phyloP scores from a whole-genome alignment of 179 eudicot species.

The Sideroxylon spinosum region DNA sequence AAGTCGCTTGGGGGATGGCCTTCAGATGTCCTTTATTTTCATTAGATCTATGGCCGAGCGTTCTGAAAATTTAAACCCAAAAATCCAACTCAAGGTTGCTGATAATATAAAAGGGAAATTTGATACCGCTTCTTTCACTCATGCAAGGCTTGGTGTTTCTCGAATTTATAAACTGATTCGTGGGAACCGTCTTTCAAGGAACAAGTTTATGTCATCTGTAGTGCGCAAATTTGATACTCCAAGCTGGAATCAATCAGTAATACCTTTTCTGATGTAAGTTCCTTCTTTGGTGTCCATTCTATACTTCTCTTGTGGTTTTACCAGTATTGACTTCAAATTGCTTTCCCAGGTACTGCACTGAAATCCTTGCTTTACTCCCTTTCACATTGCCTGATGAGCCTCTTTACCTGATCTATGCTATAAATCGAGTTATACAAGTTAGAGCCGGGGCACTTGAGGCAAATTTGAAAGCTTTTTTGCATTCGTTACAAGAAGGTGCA shows the following conservation, averaged over 20 bases:
- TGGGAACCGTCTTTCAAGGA: conserved; percentile 79
- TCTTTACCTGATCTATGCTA: conserved; percentile 74
- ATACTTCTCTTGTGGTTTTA: neutral
- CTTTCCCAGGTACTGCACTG: conserved; percentile 77
- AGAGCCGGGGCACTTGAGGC: conserved; percentile 88
- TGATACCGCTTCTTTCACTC: conserved; percentile 49
- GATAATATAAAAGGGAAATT: conserved; percentile 53
- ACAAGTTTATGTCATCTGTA: conserved; percentile 91
- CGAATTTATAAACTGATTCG: conserved; percentile 97
- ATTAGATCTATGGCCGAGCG: conserved; percentile 55
- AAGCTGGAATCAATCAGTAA: conserved; percentile 49
- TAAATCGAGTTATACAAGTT: conserved; percentile 93
- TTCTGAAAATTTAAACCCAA: conserved; percentile 33
- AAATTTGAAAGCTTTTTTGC: conserved; percentile 62
- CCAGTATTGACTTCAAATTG: conserved; percentile 18
- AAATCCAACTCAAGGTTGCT: conserved; percentile 37
- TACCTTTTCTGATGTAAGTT: conserved; percentile 79
- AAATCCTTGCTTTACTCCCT: conserved; percentile 88
- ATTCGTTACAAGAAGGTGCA: conserved; percentile 43
- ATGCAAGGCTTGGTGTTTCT: conserved; percentile 82
- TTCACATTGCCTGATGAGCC: conserved; percentile 91
- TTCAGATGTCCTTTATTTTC: conserved; percentile 83
- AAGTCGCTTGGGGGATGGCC: conserved; percentile 97
- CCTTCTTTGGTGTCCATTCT: conserved; percentile 11
- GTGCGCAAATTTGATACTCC: conserved; percentile 89